Base-by-base conservation (phyloP, 192 early-diverging fungal species). In the Backusella westeae region DNA sequence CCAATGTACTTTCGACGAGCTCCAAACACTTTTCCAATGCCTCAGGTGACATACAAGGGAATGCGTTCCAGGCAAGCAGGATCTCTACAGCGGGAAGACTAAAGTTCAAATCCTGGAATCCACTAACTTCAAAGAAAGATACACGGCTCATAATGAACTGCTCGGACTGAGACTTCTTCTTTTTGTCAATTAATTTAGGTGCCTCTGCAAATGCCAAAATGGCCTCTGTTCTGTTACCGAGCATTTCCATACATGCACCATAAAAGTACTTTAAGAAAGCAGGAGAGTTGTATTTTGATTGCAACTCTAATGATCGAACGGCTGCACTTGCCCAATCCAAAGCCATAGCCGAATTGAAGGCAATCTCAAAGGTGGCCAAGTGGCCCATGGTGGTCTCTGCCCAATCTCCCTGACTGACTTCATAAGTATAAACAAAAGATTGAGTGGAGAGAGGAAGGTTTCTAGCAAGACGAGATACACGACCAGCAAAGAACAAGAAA, bases 211-310 rank as follows among this genome's bases (percentile, higher is more conserved):
- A 94, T 67, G 91, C 89, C 17, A 88, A 69, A 26, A 95, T 88
- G 1, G 94, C 94, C 72, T 94, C 92, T 29, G 87, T 87, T 29
- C 89, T 91, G 38, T 92, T 89, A 6, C 94, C 94, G 6, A 84
- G 77, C 52, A 86, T 86, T 41, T 86, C 86, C 46, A 86, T 49
- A 32, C 83, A 82, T 2, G 85, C 83, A 0, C 85, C 88, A 49
- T 83, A 79, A 63, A 86, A 85, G 66, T 87, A 89, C 15, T 83
- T 80, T 69, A 85, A 81, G 66, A 89, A 87, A 0, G 81, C 86
- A 21, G 81, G 84, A 7, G 85, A 86, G 77, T 82, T 84, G 53
- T 86, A 85, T 49, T 84, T 80, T 52, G 84, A 81, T 34, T 80
- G 72, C 2, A 77, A 44, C 19, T 74, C 42, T 15, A 69, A 42